Percentiles rank a stretch among this genome's conserved stretches.
Conservation (phyloP, 129 eudicot genomes). For the Lonicera japonica region DNA sequence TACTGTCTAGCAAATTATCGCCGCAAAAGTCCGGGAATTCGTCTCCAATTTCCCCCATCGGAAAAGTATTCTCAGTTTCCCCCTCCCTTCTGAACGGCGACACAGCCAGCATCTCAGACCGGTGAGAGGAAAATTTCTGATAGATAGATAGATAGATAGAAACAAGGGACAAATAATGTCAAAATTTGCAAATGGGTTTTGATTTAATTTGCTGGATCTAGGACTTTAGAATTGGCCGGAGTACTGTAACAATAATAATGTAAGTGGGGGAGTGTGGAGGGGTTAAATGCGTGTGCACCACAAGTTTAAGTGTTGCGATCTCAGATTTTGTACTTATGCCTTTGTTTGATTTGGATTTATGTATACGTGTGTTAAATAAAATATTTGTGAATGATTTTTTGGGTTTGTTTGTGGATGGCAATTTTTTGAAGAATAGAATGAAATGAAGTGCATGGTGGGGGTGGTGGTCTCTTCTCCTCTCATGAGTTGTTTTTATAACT, state of each 20-base stretch:
- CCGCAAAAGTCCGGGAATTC: slow-evolving; percentile 52
- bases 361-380: neutral
- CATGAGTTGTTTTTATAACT: slow-evolving; percentile 43
- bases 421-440: slow-evolving; percentile 32
- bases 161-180: neutral
- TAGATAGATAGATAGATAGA: neutral
- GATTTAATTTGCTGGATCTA: slow-evolving; percentile 9
- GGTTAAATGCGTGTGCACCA: slow-evolving; percentile 66
- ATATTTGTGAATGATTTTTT: neutral
- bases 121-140: no score
- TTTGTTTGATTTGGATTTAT: slow-evolving; percentile 6
- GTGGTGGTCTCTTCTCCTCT: no score
- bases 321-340: slow-evolving; percentile 7
- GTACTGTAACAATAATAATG: slow-evolving; percentile 13
- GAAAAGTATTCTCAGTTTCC: slow-evolving; percentile 30
- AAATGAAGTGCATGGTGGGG: slow-evolving; percentile 29
- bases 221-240: neutral
- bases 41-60: slow-evolving; percentile 25
- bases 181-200: slow-evolving; percentile 9
- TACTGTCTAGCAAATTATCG: slow-evolving; percentile 73
- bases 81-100: slow-evolving; percentile 44
- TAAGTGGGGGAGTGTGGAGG: slow-evolving; percentile 31
- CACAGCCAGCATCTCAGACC: slow-evolving; percentile 65
- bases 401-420: slow-evolving; percentile 58
- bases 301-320: slow-evolving; percentile 33